Evolutionary conservation across 208 protist species (phyloP), one percentile per base, ranked within the genome.

Genomic region (Vickermania spadyakhi): DNA sequence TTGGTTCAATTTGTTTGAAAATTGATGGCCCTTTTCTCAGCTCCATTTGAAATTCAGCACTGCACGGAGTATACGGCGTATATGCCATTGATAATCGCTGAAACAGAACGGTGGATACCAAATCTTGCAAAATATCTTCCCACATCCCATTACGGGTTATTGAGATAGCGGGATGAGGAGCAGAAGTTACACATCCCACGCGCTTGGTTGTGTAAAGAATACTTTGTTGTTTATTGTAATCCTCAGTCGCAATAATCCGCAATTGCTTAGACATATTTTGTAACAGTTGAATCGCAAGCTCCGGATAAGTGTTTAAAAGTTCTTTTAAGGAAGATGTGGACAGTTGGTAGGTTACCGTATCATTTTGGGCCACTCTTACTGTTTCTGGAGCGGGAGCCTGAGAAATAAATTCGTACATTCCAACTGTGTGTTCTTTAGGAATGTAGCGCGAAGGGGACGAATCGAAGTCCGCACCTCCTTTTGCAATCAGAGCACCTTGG

Each of bases 361-460:
- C 79, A 25, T 75, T 71, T 31, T 79, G 70, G 13, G 83, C 83
- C 7, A 74, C 83, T 26, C 78, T 75, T 61, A 91, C 80, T 58
- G 79, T 89, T 68, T 91, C 81, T 28, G 68, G 66, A 42, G 81
- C 73, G 50, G 76, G 66, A 28, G 70, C 66, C 68, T 85, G 75
- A 27, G 80, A 84, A 30, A 93, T 72, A 66, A 89, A 87, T 61
- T 86, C 80, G 60, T 89, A 93, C 78, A 89, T 86, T 28, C 81
- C 82, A 11, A 89, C 64, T 2, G 79, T 84, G 61, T 89, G 80
- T 13, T 80, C 83, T 28, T 70, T 64, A 7, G 72, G 58, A 26
- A 87, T 68, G 61, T 71, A 85, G 41, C 78, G 80, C 0, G 81
- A 74, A 2, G 84, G 79, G 1, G 75, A 62, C 2, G 74, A 79